These are phyloP conservation scores for Colletotrichum theobromicola DNA, from an alignment of 2,329 filamentous ascomycete genomes.

Conservation along the genomic window DNA sequence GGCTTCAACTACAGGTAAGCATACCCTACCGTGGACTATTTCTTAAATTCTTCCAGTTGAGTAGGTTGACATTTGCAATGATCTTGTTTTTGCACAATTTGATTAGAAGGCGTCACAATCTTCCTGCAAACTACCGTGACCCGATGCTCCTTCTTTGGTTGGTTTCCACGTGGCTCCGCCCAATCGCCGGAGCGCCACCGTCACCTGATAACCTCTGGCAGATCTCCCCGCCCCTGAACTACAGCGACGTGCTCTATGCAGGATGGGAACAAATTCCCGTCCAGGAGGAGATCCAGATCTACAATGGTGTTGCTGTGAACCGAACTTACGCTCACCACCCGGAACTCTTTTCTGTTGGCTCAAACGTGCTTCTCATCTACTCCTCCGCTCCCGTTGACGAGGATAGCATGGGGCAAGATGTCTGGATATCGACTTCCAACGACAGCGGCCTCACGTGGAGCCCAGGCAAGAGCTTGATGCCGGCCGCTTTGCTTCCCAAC, in stretches of 20 bases:
- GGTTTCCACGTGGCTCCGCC: not conserved
- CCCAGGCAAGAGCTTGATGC: slow-evolving; percentile 20
- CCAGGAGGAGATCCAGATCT: slow-evolving; percentile 24
- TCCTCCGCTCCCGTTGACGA: slow-evolving; percentile 29
- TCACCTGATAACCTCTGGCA: slow-evolving; percentile 22
- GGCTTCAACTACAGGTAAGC: not conserved
- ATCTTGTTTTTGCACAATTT: not conserved
- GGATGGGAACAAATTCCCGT: slow-evolving; percentile 28
- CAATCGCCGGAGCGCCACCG: not conserved
- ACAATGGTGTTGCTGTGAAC: slow-evolving; percentile 24
- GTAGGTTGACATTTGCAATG: not conserved
- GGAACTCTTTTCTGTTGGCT: slow-evolving; percentile 23
- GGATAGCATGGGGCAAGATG: slow-evolving; percentile 29
- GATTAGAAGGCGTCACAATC: not conserved
- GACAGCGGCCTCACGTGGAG: slow-evolving; percentile 27
- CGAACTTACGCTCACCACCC: slow-evolving; percentile 30
- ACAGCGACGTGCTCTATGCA: slow-evolving; percentile 26
- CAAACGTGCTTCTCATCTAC: slow-evolving; percentile 24
- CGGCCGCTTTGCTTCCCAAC: slow-evolving; percentile 28
- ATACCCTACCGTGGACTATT: not conserved
- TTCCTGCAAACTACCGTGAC: not conserved
- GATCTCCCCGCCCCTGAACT: slow-evolving; percentile 25
- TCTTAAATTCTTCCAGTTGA: not conserved
- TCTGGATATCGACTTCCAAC: slow-evolving; percentile 25
- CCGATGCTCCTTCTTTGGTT: not conserved